phyloP scores from a whole-genome alignment of 164 flowering plant genomes.

The Euptelea pleiosperma region DNA sequence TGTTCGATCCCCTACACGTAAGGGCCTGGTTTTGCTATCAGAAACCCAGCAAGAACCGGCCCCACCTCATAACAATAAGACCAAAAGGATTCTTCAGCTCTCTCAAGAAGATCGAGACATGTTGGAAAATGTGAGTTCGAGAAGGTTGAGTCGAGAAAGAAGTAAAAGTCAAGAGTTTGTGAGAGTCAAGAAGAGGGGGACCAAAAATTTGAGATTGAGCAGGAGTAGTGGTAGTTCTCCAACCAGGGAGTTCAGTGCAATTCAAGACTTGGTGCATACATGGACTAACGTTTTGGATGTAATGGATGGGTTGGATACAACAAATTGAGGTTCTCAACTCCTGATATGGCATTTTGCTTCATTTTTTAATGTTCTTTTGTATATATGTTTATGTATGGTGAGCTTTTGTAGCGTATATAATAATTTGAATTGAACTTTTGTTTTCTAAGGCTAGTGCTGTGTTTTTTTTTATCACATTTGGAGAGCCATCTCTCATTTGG shows the following conservation, averaged over 20 bases:
- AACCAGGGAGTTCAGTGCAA: conserved; percentile 12
- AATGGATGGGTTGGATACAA: conserved; percentile 41
- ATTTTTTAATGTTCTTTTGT: not conserved
- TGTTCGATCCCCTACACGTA: conserved; percentile 35
- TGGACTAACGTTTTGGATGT: conserved; percentile 32
- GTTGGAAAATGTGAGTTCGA: conserved; percentile 36
- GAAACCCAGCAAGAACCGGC: conserved; percentile 21
- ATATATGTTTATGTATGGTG: not conserved
- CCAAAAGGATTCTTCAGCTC: conserved; percentile 18
- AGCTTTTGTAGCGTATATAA: not conserved
- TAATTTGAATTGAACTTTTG: not conserved
- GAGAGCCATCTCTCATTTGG: not conserved
- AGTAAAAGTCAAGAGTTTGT: conserved; percentile 65
- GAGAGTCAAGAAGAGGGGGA: conserved; percentile 20
- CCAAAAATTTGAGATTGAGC: conserved; percentile 34
- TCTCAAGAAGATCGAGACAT: conserved; percentile 48
- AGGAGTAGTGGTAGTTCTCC: conserved; percentile 62
- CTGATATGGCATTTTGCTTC: conserved; percentile 1
- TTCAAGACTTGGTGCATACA: conserved; percentile 11
- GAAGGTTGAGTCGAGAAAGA: conserved; percentile 35
- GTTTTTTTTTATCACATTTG: not conserved
- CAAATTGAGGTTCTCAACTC: conserved; percentile 9
- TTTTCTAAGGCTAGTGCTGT: not conserved
- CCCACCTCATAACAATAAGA: conserved; percentile 9
- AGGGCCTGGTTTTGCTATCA: conserved; percentile 16